Base-by-base conservation (phyloP, 1,284 basidiomycete genomes). In the Malassezia sympodialis region DNA sequence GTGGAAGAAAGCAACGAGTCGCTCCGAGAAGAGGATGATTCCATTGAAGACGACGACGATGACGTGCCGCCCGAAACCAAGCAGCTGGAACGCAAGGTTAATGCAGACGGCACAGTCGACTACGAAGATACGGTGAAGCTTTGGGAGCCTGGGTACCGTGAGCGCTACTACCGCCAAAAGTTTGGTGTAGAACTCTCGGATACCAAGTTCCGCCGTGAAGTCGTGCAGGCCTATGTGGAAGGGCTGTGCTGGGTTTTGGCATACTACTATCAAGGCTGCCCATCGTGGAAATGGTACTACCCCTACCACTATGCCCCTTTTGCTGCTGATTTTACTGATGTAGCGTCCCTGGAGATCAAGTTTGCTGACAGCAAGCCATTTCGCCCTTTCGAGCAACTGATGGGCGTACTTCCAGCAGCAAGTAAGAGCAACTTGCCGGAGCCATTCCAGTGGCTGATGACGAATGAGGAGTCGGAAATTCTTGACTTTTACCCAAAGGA, bases 221-320 rank as follows among this genome's bases (percentile, higher is more conserved):
- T 99, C 53, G 86, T 88, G 3, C 82, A 81, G 60, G 77, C 79
- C 32, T 99, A 99, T 75, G 81, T 96, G 55, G 91, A 98, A 77
- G 94, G 94, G 39, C 80, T 99, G 48, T 84, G 84, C 55, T 98
- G 94, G 94, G 94, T 99, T 0, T 77, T 99, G 49, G 85, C 87
- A 57, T 98, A 98, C 77, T 98, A 98, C 75, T 99, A 96, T 76
- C 93, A 96, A 81, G 94, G 94, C 63, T 74, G 73, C 27, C 90
- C 93, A 4, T 93, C 90, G 1, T 99, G 94, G 94, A 84, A 90
- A 68, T 99, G 94, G 94, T 99, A 86, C 77, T 98, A 96, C 74
- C 94, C 94, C 0, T 94, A 88, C 73, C 93, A 99, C 77, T 98
- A 93, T 75, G 90, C 94, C 4, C 94, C 94, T 0, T 99, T 98